These are phyloP conservation scores for Saturnispora besseyi DNA, from an alignment of 805 yeast species.

Conservation along the genomic window DNA sequence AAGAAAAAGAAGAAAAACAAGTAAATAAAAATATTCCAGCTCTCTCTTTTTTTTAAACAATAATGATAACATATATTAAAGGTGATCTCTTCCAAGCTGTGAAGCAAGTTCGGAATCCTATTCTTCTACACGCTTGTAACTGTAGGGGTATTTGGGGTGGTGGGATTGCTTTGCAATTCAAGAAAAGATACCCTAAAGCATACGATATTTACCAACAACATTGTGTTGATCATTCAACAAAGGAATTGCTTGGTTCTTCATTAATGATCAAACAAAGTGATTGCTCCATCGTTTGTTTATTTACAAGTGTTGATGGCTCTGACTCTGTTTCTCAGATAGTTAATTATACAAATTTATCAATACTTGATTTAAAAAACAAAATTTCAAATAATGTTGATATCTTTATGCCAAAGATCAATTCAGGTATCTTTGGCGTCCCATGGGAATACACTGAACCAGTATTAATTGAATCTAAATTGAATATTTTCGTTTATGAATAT, in stretches of 20 bases:
- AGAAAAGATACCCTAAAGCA: conserved; percentile 45
- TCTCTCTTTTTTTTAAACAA: conserved; percentile 8
- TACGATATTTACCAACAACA: conserved; percentile 38
- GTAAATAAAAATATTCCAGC: no score
- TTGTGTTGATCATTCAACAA: conserved; percentile 28
- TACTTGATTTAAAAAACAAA: conserved; percentile 38
- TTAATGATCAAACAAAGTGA: conserved; percentile 33
- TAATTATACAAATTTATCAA: conserved; percentile 39
- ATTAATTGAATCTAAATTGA: conserved; percentile 28
- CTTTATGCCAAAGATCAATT: conserved; percentile 69
- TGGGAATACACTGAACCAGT: conserved; percentile 61
- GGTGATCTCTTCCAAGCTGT: conserved; percentile 47
- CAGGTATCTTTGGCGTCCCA: conserved; percentile 74
- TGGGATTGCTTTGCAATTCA: conserved; percentile 63
- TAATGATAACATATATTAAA: conserved; percentile 33
- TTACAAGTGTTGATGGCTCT: conserved; percentile 52
- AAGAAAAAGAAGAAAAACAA: background rate
- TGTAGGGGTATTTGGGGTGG: conserved; percentile 79
- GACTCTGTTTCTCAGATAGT: conserved; percentile 35
- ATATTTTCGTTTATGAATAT: conserved; percentile 41
- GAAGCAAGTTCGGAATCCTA: conserved; percentile 18
- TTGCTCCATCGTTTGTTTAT: conserved; percentile 54
- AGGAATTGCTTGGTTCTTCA: conserved; percentile 45
- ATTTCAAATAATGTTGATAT: conserved; percentile 25
- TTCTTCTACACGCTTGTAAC: conserved; percentile 74